phyloP scores from a whole-genome alignment of 176 grass and related monocot genomes.

The Thinopyrum elongatum region DNA sequence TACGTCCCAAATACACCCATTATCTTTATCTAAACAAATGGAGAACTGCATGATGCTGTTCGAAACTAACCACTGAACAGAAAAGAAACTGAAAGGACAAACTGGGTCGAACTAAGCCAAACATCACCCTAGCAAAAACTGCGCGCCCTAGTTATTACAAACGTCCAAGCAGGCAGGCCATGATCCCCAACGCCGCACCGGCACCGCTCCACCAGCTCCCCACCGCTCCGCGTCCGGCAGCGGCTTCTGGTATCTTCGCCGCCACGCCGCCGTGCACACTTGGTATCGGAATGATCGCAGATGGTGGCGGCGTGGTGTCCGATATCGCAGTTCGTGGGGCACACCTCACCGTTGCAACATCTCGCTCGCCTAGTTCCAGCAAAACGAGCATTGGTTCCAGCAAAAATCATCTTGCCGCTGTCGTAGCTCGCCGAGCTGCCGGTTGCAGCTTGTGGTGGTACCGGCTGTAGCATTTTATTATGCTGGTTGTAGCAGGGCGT shows the following conservation, averaged over 20 bases:
- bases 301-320: background rate
- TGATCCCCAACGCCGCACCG: background rate
- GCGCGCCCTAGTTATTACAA: slow-evolving; percentile 17
- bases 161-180: slow-evolving; percentile 2
- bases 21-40: background rate
- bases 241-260: background rate
- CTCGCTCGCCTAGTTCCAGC: too few relatives aligned
- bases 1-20: background rate
- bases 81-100: background rate
- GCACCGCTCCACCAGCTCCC: background rate
- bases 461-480: too few relatives aligned
- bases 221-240: background rate
- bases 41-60: background rate
- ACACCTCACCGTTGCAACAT: too few relatives aligned
- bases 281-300: slow-evolving; percentile 29
- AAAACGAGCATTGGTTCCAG: too few relatives aligned
- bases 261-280: slow-evolving; percentile 37
- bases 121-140: background rate
- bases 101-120: background rate
- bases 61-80: slow-evolving; percentile 6
- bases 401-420: too few relatives aligned
- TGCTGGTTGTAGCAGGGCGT: too few relatives aligned
- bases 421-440: too few relatives aligned
- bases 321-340: too few relatives aligned
- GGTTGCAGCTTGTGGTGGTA: too few relatives aligned